Base-by-base conservation (phyloP, 768 basidiomycete genomes). In the Amanita jacksonii region DNA sequence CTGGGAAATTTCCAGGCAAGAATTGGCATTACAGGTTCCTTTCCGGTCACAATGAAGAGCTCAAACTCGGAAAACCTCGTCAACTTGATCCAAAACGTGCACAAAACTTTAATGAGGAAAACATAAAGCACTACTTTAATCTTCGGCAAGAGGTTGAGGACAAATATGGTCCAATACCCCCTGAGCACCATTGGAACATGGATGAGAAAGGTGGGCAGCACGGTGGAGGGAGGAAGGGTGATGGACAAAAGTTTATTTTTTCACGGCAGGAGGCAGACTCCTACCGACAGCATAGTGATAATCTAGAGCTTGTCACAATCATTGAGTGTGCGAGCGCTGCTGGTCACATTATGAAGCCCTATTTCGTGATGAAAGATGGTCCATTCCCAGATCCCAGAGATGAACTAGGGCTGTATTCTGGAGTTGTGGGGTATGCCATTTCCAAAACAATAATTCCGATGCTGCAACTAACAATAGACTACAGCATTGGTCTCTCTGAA, bases 251-350 rank as follows among this genome's bases (percentile, higher is more conserved):
- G 19, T 47, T 23, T 24, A 24, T 49, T 18, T 25, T 35, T 9
- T 33, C 12, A n/a, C 19, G 3, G 12, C 25, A 13, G 9, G 27
- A 45, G 16, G 12, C n/a, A 23, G 24, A 15, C 19, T 32, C 15
- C 15, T n/a, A 16, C 30, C 35, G 35, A 12, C 1, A 42, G 43
- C 28, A 38, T 23, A n/a, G 35, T 46, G 65, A 51, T 12, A 62
- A 67, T 36, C 59, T 66, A 0, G 60, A 72, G 46, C 60, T 70
- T 3, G 59, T 72, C 18, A 72, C 68, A 0, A 52, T 72, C 16
- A 61, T 73, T 38, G 66, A 72, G 45, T 58, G 58, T 52, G 46
- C 64, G 3, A 56, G 50, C 35, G 64, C 67, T 1, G 65, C 65
- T 55, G 68, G 68, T 0, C 51, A 41, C 3, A 42, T 40, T 6